A percentile compares a stretch with the other conserved stretches of the same genome.
phyloP scores from a whole-genome alignment of 192 early-diverging fungal species.

The Podila epicladia region DNA sequence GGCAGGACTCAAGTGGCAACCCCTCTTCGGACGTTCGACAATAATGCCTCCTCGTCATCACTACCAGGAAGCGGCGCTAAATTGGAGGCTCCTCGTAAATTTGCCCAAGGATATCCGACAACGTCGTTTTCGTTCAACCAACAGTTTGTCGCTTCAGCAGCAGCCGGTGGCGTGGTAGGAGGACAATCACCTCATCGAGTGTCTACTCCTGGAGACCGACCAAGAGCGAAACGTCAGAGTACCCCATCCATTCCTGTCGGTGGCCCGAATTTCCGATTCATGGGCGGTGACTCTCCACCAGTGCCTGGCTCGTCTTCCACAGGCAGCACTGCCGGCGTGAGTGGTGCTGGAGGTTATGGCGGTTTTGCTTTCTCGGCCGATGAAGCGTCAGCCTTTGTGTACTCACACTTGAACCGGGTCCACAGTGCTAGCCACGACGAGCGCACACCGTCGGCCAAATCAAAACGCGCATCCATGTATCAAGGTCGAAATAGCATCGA shows the following conservation, averaged over 20 bases:
- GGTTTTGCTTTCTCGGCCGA: slow-evolving; percentile 48
- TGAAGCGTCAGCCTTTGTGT: slow-evolving; percentile 50
- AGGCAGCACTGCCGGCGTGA: neutral
- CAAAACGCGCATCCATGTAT: slow-evolving; percentile 29
- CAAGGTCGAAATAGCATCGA: slow-evolving; percentile 40
- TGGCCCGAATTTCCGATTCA: slow-evolving; percentile 45
- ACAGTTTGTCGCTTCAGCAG: slow-evolving; percentile 21
- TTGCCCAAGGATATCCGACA: slow-evolving; percentile 48
- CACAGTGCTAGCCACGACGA: slow-evolving; percentile 45
- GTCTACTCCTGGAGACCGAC: slow-evolving; percentile 7
- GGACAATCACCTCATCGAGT: neutral
- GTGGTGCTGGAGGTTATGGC: slow-evolving; percentile 17
- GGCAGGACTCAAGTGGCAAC: slow-evolving; percentile 9
- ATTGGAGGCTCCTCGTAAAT: slow-evolving; percentile 27
- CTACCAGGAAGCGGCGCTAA: neutral
- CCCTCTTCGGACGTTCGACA: slow-evolving; percentile 2
- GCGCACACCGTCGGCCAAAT: slow-evolving; percentile 7
- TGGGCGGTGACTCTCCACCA: slow-evolving; percentile 27
- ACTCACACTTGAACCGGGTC: slow-evolving; percentile 40
- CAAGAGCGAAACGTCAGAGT: slow-evolving; percentile 39
- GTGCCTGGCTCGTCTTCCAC: slow-evolving; percentile 11
- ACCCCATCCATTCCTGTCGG: slow-evolving; percentile 44
- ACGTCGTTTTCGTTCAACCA: slow-evolving; percentile 51
- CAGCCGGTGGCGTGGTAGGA: slow-evolving; percentile 10
- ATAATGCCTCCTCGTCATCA: slow-evolving; percentile 5